Evolutionary conservation across 2,329 filamentous ascomycete species (phyloP).

Genomic region (Scedosporium apiospermum): DNA sequence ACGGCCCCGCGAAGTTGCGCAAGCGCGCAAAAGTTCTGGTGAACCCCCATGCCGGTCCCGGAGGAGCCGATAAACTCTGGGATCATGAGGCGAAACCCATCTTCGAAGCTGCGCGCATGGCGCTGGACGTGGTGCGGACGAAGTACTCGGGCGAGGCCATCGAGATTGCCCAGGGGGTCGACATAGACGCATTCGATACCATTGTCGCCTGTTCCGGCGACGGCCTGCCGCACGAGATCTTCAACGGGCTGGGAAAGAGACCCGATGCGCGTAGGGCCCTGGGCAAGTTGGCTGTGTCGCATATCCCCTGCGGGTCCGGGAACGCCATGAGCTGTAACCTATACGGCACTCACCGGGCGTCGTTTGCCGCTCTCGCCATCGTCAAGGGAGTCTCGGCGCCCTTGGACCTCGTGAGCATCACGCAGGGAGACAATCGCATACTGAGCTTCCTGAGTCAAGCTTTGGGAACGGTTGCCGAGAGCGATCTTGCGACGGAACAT

Average conservation of each 20-base stretch:
- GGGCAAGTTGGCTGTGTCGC: slow-evolving; percentile 67
- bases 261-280: slow-evolving; percentile 67
- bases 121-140: slow-evolving; percentile 65
- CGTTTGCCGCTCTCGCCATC: slow-evolving; percentile 68
- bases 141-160: slow-evolving; percentile 66
- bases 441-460: slow-evolving; percentile 88
- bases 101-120: slow-evolving; percentile 70
- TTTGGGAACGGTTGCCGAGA: slow-evolving; percentile 82
- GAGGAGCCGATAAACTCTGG: slow-evolving; percentile 65
- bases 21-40: slow-evolving; percentile 82
- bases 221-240: slow-evolving; percentile 84
- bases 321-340: slow-evolving; percentile 91
- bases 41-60: slow-evolving; percentile 85
- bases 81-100: slow-evolving; percentile 68
- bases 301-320: slow-evolving; percentile 86
- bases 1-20: slow-evolving; percentile 54
- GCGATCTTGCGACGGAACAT: slow-evolving; percentile 81
- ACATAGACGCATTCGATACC: slow-evolving; percentile 74
- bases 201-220: slow-evolving; percentile 88
- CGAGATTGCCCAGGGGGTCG: slow-evolving; percentile 64
- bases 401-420: slow-evolving; percentile 79
- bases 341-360: slow-evolving; percentile 68
- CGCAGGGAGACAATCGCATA: slow-evolving; percentile 63
- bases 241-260: slow-evolving; percentile 80
- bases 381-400: slow-evolving; percentile 82